phyloP scores from a whole-genome alignment of 257 asterid species.

The Agastache rugosa region DNA sequence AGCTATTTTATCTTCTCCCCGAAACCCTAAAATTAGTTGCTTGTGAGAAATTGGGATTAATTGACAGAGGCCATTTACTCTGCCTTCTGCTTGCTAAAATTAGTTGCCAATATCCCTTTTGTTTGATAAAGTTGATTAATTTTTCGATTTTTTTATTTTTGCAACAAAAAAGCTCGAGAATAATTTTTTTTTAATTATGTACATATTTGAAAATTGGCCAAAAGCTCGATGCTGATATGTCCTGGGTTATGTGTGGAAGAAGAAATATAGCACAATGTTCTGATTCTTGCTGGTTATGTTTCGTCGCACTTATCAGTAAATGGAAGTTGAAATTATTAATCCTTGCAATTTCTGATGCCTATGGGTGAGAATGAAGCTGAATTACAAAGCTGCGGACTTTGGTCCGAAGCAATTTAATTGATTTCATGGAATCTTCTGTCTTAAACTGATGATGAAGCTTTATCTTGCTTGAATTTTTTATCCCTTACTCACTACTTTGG shows the following conservation, averaged over 20 bases:
- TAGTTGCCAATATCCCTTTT: no score
- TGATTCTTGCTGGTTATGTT: background rate
- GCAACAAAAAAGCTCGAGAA: background rate
- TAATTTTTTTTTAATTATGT: background rate
- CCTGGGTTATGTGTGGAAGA: conserved; percentile 35
- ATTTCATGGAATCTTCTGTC: no score
- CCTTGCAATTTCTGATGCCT: no score
- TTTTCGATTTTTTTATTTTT: background rate
- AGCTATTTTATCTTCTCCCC: background rate
- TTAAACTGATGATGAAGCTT: background rate
- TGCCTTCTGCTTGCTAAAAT: background rate
- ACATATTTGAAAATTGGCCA: background rate
- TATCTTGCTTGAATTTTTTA: background rate
- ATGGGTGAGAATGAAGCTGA: background rate
- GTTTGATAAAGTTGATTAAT: background rate
- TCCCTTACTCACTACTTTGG: background rate
- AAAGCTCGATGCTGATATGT: background rate
- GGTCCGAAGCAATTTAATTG: background rate
- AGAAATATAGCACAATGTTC: conserved; percentile 22
- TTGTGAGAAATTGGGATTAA: background rate
- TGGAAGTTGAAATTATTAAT: no score
- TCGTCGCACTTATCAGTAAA: background rate
- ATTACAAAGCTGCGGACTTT: background rate
- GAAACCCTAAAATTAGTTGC: background rate
- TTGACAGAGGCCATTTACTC: background rate